These are phyloP conservation scores for Dactylellina leptospora DNA, from an alignment of 2,329 filamentous ascomycete species.

Conservation along the genomic window DNA sequence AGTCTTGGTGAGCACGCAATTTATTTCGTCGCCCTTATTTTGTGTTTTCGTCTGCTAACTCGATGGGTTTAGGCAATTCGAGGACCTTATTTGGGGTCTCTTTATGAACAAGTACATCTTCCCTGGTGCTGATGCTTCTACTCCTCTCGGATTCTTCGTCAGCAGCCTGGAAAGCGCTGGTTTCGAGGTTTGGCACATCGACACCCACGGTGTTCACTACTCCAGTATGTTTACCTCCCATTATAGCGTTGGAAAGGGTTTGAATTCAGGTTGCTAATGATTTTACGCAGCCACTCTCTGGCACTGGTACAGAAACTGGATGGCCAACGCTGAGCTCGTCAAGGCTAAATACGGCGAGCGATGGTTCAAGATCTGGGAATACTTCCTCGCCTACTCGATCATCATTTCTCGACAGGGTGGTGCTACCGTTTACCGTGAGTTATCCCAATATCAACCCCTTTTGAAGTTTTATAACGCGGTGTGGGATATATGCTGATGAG, in stretches of 20 bases:
- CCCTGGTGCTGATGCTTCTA: conserved; percentile 94
- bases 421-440: conserved; percentile 76
- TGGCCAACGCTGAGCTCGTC: conserved; percentile 90
- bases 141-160: conserved; percentile 86
- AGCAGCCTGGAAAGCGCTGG: conserved; percentile 84
- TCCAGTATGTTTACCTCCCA: conserved; percentile 23
- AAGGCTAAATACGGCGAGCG: conserved; percentile 91
- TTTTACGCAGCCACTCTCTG: conserved; percentile 92
- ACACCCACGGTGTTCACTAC: conserved; percentile 80
- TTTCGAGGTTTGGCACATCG: conserved; percentile 88
- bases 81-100: conserved; percentile 96
- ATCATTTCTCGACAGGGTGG: conserved; percentile 84
- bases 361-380: conserved; percentile 98
- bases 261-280: conserved; percentile 63
- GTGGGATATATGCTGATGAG: not conserved
- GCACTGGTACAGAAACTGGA: conserved; percentile 99
- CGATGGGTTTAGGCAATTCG: conserved; percentile 35
- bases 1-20: conserved; percentile 85
- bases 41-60: conserved; percentile 4
- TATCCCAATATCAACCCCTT: not conserved
- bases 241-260: not conserved
- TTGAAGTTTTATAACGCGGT: not conserved
- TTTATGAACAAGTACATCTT: conserved; percentile 99
- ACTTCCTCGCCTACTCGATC: conserved; percentile 84
- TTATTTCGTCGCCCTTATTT: not conserved